phyloP scores from a whole-genome alignment of 441 rosid genomes.

The Erysimum cheiri region DNA sequence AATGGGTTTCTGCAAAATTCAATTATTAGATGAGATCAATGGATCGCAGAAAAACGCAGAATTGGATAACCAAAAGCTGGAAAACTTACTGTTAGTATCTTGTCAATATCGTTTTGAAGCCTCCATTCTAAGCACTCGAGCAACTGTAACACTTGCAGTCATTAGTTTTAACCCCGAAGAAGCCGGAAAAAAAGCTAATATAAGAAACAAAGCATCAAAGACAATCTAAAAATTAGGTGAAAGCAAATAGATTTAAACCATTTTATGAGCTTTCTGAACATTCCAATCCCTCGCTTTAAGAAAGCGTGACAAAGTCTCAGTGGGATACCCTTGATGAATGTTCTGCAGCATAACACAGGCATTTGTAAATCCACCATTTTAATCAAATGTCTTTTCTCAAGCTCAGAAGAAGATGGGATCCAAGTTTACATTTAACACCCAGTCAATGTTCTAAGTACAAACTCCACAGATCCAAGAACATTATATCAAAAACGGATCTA shows the following conservation, averaged over 20 bases:
- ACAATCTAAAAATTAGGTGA: neutral
- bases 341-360: conserved; percentile 52
- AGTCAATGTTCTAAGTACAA: neutral
- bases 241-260: conserved; percentile 50
- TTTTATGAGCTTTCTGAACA: conserved; percentile 64
- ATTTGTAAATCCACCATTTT: conserved; percentile 3
- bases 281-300: conserved; percentile 83
- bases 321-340: conserved; percentile 65
- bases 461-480: conserved; percentile 35
- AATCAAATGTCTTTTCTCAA: neutral
- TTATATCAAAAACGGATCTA: conserved; percentile 12
- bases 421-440: neutral
- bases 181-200: neutral
- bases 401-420: conserved; percentile 3
- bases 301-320: conserved; percentile 60
- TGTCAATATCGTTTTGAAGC: conserved; percentile 61
- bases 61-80: neutral
- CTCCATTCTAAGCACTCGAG: conserved; percentile 68
- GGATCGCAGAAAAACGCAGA: neutral
- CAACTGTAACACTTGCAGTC: conserved; percentile 55
- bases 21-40: conserved; percentile 2
- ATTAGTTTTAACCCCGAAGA: conserved; percentile 32
- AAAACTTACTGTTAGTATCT: conserved; percentile 58
- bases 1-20: conserved; percentile 61
- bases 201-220: conserved; percentile 23